A percentile compares a stretch with the other conserved stretches of the same genome.
phyloP scores from a whole-genome alignment of 1,284 basidiomycete species.

The Vanrija sp. region DNA sequence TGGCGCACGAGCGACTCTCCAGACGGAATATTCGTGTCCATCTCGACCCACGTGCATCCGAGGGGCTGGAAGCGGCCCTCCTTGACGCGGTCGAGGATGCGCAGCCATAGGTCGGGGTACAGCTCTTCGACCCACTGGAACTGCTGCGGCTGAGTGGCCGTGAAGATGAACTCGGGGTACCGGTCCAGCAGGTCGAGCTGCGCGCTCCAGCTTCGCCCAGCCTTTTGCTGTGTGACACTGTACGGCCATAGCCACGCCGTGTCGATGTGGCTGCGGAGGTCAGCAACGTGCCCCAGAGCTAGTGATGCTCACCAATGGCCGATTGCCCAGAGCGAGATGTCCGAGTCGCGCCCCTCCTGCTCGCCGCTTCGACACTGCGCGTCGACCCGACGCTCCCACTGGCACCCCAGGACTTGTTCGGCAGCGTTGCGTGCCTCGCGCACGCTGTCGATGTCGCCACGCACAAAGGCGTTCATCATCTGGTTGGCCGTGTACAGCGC shows the following conservation, averaged over 20 bases:
- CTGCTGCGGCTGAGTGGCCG: constrained; percentile 81
- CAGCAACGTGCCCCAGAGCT: neutral
- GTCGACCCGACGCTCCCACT: neutral
- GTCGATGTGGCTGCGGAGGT: constrained; percentile 57
- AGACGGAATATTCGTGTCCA: constrained; percentile 81
- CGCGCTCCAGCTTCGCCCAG: constrained; percentile 84
- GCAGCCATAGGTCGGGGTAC: constrained; percentile 72
- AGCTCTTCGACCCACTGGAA: constrained; percentile 86
- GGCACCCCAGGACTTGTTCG: neutral
- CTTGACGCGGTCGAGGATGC: constrained; percentile 65
- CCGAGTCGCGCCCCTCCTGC: neutral
- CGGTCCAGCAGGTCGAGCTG: constrained; percentile 81
- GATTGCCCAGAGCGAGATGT: constrained; percentile 21
- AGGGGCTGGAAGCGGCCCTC: constrained; percentile 54
- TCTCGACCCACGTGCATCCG: constrained; percentile 55
- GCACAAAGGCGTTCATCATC: constrained; percentile 76
- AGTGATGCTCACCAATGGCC: constrained; percentile 19
- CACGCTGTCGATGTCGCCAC: neutral
- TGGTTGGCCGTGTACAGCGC: constrained; percentile 61
- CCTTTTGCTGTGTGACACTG: constrained; percentile 85
- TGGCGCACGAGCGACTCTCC: constrained; percentile 84
- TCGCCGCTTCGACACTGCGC: neutral
- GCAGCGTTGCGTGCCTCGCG: neutral
- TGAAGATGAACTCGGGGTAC: constrained; percentile 90
- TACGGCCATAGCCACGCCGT: constrained; percentile 83